Percentiles rank a stretch among this genome's conserved stretches.
These are phyloP conservation scores for Thalassiosira pacifica DNA, from an alignment of 352 stramenopile species.

Conservation along the genomic window DNA sequence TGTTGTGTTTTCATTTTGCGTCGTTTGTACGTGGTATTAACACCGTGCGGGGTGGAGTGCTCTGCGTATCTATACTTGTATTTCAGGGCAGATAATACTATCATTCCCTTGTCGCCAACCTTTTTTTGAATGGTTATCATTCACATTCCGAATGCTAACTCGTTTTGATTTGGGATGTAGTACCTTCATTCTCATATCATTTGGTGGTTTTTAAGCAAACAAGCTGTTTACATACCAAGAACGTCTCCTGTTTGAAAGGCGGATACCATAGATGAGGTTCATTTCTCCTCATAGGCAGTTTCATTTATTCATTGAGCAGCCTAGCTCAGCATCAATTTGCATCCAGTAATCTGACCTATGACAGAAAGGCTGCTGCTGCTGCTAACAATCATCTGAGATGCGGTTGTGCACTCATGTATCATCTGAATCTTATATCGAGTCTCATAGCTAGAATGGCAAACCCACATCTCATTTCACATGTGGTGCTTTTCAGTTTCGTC, in stretches of 20 bases:
- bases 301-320: neutral
- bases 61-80: neutral
- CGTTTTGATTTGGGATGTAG: neutral
- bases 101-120: neutral
- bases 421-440: neutral
- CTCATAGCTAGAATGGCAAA: neutral
- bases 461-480: neutral
- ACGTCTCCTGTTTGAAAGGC: neutral
- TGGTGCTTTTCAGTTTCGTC: neutral
- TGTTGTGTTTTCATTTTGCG: neutral
- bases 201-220: neutral
- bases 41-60: neutral
- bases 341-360: neutral
- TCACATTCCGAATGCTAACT: neutral
- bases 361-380: neutral
- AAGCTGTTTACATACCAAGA: neutral
- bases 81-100: neutral
- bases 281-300: neutral
- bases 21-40: neutral
- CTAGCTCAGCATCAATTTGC: neutral
- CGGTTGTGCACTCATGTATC: neutral
- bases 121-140: neutral
- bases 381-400: neutral
- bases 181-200: neutral
- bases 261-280: neutral